Percentiles rank a stretch among this genome's conserved stretches.
Evolutionary conservation across 1,284 basidiomycete genomes (phyloP).

Genomic region (Gomphus bonarii): DNA sequence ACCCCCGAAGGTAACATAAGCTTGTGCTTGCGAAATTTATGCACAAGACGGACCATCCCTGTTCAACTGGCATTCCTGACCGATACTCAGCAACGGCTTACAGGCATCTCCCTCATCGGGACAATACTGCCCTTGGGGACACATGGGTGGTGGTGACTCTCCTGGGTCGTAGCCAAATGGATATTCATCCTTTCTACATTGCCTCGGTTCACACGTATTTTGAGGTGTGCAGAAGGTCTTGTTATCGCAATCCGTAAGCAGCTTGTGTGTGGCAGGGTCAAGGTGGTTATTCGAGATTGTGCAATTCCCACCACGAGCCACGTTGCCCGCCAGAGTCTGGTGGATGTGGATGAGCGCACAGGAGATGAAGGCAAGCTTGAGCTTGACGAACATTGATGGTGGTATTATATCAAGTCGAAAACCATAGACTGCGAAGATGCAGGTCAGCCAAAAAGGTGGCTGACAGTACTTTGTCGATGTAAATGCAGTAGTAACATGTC

Average conservation of each 20-base stretch:
- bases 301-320: slow-evolving; percentile 17
- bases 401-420: not conserved
- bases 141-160: not conserved
- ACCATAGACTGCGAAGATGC: not conserved
- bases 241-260: slow-evolving; percentile 55
- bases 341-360: not conserved
- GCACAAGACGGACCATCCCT: not conserved
- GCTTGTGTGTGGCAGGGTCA: slow-evolving; percentile 47
- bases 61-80: slow-evolving; percentile 3
- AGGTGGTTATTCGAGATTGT: slow-evolving; percentile 37
- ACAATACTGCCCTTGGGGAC: slow-evolving; percentile 4
- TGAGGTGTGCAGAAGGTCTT: slow-evolving; percentile 40
- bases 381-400: not conserved
- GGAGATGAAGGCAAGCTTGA: not conserved
- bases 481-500: too few species aligned
- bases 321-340: not conserved
- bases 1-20: not conserved
- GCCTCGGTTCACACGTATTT: slow-evolving; percentile 1
- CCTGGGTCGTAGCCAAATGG: not conserved
- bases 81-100: not conserved
- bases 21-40: not conserved
- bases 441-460: not conserved
- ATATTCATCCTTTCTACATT: not conserved
- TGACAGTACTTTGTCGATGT: not conserved
- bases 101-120: slow-evolving; percentile 5